Evolutionary conservation across 163 green algal species (phyloP).

Genomic region (Picocystis sp.): DNA sequence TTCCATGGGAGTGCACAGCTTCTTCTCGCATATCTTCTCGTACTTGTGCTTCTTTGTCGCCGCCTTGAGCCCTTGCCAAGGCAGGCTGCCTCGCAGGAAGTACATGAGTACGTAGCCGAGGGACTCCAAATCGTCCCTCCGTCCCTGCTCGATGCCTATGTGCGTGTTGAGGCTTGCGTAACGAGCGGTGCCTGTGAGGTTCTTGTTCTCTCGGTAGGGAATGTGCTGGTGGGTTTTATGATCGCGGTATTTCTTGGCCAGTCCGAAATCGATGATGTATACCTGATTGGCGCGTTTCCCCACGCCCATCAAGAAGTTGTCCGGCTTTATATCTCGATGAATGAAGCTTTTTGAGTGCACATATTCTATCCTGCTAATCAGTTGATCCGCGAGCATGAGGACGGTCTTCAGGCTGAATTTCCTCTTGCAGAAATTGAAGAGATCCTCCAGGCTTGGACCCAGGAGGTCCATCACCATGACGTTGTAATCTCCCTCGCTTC

Average conservation of each 20-base stretch:
- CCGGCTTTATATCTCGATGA: constrained; percentile 97
- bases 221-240: constrained; percentile 98
- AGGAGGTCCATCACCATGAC: constrained; percentile 99
- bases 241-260: constrained; percentile 99
- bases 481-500: constrained; percentile 98
- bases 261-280: constrained; percentile 98
- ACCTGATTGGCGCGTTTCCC: constrained; percentile 94
- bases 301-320: constrained; percentile 99
- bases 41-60: constrained; percentile 99
- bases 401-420: constrained; percentile 98
- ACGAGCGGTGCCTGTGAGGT: constrained; percentile 92
- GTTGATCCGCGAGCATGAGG: constrained; percentile 97
- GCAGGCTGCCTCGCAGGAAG: constrained; percentile 85
- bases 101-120: constrained; percentile 99
- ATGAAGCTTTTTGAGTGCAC: constrained; percentile 97
- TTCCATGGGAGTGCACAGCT: constrained; percentile 95
- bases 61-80: constrained; percentile 94
- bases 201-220: constrained; percentile 99
- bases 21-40: constrained; percentile 99
- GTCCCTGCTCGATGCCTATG: constrained; percentile 85
- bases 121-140: constrained; percentile 86
- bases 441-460: constrained; percentile 87
- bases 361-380: constrained; percentile 94
- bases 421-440: constrained; percentile 94
- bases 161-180: constrained; percentile 99